A percentile compares a stretch with the other conserved stretches of the same genome.
Conservation (phyloP, 2,329 filamentous ascomycete genomes). For the Teratosphaeria gauchensis region DNA sequence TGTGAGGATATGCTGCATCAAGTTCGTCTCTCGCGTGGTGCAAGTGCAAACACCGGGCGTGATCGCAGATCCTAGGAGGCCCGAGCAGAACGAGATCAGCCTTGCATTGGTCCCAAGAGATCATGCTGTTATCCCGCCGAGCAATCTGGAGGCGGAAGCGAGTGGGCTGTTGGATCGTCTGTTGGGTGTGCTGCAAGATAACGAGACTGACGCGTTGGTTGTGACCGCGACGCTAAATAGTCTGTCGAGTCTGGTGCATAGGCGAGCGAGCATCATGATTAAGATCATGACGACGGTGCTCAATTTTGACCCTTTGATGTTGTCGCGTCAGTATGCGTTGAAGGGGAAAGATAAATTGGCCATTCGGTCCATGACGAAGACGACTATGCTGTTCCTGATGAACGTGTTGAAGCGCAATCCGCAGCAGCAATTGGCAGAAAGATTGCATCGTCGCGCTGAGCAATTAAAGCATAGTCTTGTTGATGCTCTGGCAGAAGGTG, state of each 20-base stretch:
- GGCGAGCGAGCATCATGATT: slow-evolving; percentile 67
- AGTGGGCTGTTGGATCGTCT: slow-evolving; percentile 84
- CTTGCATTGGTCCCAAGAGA: slow-evolving; percentile 74
- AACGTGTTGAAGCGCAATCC: slow-evolving; percentile 79
- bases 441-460: slow-evolving; percentile 82
- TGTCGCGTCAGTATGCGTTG: slow-evolving; percentile 39
- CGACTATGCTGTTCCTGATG: slow-evolving; percentile 70
- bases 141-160: slow-evolving; percentile 83
- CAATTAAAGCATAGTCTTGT: slow-evolving; percentile 66
- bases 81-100: slow-evolving; percentile 73
- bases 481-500: slow-evolving; percentile 70
- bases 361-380: slow-evolving; percentile 90
- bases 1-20: slow-evolving; percentile 88
- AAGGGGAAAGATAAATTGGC: slow-evolving; percentile 64
- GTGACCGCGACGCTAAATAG: slow-evolving; percentile 89
- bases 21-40: slow-evolving; percentile 90
- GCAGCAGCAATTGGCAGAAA: slow-evolving; percentile 60
- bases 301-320: slow-evolving; percentile 82
- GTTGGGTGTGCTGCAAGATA: slow-evolving; percentile 74
- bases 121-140: slow-evolving; percentile 68
- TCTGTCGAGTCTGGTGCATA: slow-evolving; percentile 71
- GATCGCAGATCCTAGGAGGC: slow-evolving; percentile 72
- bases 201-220: slow-evolving; percentile 70
- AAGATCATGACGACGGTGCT: slow-evolving; percentile 79
- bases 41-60: slow-evolving; percentile 81